phyloP scores from a whole-genome alignment of 768 basidiomycete genomes.

The Macrolepiota fuliginosa region DNA sequence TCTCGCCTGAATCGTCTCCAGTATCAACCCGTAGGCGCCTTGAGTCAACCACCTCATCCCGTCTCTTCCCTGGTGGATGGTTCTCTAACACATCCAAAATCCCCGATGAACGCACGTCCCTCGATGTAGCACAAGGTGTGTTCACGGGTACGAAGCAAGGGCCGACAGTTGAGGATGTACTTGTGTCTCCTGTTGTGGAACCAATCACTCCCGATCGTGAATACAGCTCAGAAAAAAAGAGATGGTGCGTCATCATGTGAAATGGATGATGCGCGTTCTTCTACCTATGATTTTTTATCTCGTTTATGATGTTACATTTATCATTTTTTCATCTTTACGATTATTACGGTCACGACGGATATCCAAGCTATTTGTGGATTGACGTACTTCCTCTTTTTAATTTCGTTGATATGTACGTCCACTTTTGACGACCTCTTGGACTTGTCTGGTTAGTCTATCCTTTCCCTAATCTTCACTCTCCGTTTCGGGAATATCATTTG shows the following conservation, averaged over 20 bases:
- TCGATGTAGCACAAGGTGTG: constrained; percentile 50
- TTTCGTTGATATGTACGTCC: constrained; percentile 4
- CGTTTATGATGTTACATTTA: not conserved
- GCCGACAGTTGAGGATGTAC: constrained; percentile 10
- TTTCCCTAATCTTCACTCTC: not conserved
- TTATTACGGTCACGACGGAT: constrained; percentile 4
- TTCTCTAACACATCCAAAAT: constrained; percentile 36
- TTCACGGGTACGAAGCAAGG: constrained; percentile 33
- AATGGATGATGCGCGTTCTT: not conserved
- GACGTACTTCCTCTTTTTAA: not conserved
- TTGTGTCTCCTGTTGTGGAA: constrained; percentile 10
- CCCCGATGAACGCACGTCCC: constrained; percentile 40
- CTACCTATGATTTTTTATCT: not conserved
- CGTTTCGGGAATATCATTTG: not conserved
- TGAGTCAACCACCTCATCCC: constrained; percentile 55
- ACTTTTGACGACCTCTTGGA: constrained; percentile 6
- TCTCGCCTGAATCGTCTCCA: constrained; percentile 7
- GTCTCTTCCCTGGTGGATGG: constrained; percentile 59
- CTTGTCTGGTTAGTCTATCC: constrained; percentile 4
- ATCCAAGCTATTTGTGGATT: not conserved
- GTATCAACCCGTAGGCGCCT: constrained; percentile 34
- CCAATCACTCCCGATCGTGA: constrained; percentile 10
- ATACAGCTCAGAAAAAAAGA: constrained; percentile 14
- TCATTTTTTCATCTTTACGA: constrained; percentile 2
- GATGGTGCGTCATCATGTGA: constrained; percentile 19